phyloP scores from a whole-genome alignment of 371 early-diverging fungal species.

The Syncephalastrum contaminatum region DNA sequence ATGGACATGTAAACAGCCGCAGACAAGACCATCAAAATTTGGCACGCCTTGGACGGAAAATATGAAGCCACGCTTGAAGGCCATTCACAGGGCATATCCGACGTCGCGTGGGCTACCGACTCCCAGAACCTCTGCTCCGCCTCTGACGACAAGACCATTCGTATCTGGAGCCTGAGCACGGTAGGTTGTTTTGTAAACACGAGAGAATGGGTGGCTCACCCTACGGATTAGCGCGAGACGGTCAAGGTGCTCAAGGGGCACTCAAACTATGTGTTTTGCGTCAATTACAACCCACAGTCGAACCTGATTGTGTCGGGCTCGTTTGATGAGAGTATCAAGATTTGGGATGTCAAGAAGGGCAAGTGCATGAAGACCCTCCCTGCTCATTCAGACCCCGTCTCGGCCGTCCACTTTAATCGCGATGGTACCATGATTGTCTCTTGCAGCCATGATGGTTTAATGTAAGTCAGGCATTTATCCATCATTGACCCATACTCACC shows the following conservation, averaged over 20 bases:
- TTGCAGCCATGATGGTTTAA: conserved; percentile 92
- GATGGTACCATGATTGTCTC: conserved; percentile 97
- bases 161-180: conserved; percentile 83
- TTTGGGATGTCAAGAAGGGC: conserved; percentile 96
- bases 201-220: background rate
- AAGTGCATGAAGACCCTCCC: conserved; percentile 89
- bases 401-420: conserved; percentile 93
- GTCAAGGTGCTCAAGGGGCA: conserved; percentile 87
- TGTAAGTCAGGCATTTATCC: conserved; percentile 62
- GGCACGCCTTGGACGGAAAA: conserved; percentile 88
- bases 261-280: conserved; percentile 95
- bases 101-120: conserved; percentile 94
- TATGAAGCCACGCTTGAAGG: conserved; percentile 87
- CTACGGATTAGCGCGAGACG: conserved; percentile 58
- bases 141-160: conserved; percentile 93
- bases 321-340: conserved; percentile 92
- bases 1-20: conserved; percentile 50
- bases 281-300: conserved; percentile 93
- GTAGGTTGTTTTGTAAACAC: conserved; percentile 37
- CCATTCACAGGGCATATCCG: conserved; percentile 94
- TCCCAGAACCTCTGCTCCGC: conserved; percentile 87
- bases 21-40: conserved; percentile 92
- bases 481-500: background rate
- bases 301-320: conserved; percentile 96
- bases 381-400: conserved; percentile 96